A percentile compares a stretch with the other conserved stretches of the same genome.
These are phyloP conservation scores for Narthecium ossifragum DNA, from an alignment of 106 monocot species.

Conservation along the genomic window DNA sequence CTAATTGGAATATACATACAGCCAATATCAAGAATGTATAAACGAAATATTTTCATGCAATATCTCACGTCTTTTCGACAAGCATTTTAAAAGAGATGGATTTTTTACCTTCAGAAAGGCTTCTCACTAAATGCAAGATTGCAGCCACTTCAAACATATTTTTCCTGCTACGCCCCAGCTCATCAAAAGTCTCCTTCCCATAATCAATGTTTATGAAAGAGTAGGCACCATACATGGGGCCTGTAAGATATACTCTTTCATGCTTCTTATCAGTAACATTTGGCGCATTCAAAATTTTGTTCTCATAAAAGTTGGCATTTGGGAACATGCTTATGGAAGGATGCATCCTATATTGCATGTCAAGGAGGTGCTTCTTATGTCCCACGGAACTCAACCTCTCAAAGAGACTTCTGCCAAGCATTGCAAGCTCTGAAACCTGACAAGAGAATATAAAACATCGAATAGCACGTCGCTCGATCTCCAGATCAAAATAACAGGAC, in stretches of 20 bases:
- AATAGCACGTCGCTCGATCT: too few relatives aligned
- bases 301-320: conserved; percentile 21
- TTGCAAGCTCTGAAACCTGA: conserved; percentile 7
- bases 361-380: conserved; percentile 13
- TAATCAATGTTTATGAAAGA: conserved; percentile 31
- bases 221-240: conserved; percentile 30
- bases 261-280: conserved; percentile 21
- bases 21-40: too few relatives aligned
- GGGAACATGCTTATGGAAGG: conserved; percentile 34
- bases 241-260: conserved; percentile 8
- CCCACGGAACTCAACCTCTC: conserved; percentile 14
- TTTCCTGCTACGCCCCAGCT: conserved; percentile 17
- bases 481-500: too few relatives aligned
- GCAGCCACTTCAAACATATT: conserved; percentile 37
- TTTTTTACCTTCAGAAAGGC: conserved; percentile 20
- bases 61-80: too few relatives aligned
- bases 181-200: conserved; percentile 25
- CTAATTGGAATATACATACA: background rate
- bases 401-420: conserved; percentile 21
- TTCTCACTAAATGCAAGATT: conserved; percentile 18
- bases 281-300: conserved; percentile 22
- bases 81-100: background rate
- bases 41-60: too few relatives aligned
- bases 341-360: conserved; percentile 37
- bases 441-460: background rate